Conservation (phyloP, 2,329 filamentous ascomycete genomes). For the Chrysosphaeria jannelii region DNA sequence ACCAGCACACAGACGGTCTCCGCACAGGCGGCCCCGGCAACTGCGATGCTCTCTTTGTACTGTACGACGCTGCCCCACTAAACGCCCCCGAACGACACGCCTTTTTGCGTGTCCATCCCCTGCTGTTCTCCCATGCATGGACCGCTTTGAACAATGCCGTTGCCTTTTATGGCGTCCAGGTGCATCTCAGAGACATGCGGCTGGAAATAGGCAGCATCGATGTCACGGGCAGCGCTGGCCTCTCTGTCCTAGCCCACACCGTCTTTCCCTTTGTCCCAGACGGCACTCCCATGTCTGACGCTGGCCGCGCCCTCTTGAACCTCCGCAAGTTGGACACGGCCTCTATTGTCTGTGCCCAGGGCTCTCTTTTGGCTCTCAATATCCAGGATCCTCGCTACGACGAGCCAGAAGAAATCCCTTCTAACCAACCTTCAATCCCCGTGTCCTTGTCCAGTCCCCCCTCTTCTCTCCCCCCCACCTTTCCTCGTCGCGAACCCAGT, state of each 20-base stretch:
- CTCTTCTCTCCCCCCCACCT: no score
- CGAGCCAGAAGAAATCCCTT: conserved; percentile 25
- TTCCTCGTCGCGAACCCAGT: conserved; percentile 13
- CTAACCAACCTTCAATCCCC: no score
- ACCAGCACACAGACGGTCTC: conserved; percentile 2
- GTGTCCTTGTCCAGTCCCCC: no score
- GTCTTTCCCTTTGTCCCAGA: conserved; percentile 21
- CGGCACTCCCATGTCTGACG: conserved; percentile 7
- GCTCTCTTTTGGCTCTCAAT: conserved; percentile 41
- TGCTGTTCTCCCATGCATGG: conserved; percentile 43
- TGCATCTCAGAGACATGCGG: conserved; percentile 36
- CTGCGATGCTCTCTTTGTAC: conserved; percentile 4
- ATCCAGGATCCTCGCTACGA: conserved; percentile 52
- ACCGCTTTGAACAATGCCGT: conserved; percentile 24
- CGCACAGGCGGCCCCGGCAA: conserved; percentile 4
- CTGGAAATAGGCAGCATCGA: conserved; percentile 34
- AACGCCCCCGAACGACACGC: conserved; percentile 1
- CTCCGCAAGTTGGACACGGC: conserved; percentile 30
- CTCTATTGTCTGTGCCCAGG: conserved; percentile 34
- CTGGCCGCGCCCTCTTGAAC: conserved; percentile 18
- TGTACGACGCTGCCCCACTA: conserved; percentile 3
- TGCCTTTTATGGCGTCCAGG: conserved; percentile 25
- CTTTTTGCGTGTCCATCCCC: conserved; percentile 32
- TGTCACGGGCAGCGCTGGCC: conserved; percentile 36
- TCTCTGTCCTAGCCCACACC: conserved; percentile 42